phyloP scores from a whole-genome alignment of 768 basidiomycete genomes.

The Hydnum rufescens region DNA sequence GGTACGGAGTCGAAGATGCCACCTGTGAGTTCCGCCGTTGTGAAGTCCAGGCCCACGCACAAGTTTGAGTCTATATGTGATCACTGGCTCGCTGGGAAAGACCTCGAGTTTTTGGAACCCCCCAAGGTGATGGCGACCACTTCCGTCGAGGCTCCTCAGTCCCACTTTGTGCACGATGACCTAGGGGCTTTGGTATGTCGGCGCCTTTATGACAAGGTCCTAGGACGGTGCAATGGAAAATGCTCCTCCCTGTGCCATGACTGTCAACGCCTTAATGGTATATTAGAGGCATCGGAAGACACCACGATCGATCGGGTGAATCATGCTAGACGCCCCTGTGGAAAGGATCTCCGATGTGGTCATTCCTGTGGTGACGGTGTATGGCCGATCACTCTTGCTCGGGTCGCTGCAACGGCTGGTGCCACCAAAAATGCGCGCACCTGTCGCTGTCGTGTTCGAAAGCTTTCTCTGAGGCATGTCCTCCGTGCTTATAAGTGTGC shows the following conservation, averaged over 20 bases:
- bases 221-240: slow-evolving; percentile 32
- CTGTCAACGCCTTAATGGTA: slow-evolving; percentile 27
- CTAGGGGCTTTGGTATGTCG: slow-evolving; percentile 23
- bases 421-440: slow-evolving; percentile 37
- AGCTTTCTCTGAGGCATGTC: slow-evolving; percentile 33
- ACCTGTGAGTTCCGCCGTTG: too few species aligned
- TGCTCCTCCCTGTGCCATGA: slow-evolving; percentile 29
- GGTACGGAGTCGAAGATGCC: too few species aligned
- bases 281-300: too few species aligned
- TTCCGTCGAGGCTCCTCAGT: too few species aligned
- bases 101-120: slow-evolving; percentile 27
- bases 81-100: slow-evolving; percentile 27
- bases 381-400: slow-evolving; percentile 30
- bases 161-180: slow-evolving; percentile 25
- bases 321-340: slow-evolving; percentile 38
- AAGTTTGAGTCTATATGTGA: too few species aligned
- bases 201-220: slow-evolving; percentile 23
- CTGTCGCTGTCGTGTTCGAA: slow-evolving; percentile 23
- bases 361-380: slow-evolving; percentile 34
- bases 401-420: slow-evolving; percentile 25
- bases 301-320: too few species aligned
- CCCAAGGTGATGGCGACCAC: too few species aligned
- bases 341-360: slow-evolving; percentile 32
- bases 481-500: slow-evolving; percentile 43
- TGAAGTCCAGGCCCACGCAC: too few species aligned